Evolutionary conservation across 2,329 filamentous ascomycete genomes (phyloP).

Genomic region (Alternaria postmessia): DNA sequence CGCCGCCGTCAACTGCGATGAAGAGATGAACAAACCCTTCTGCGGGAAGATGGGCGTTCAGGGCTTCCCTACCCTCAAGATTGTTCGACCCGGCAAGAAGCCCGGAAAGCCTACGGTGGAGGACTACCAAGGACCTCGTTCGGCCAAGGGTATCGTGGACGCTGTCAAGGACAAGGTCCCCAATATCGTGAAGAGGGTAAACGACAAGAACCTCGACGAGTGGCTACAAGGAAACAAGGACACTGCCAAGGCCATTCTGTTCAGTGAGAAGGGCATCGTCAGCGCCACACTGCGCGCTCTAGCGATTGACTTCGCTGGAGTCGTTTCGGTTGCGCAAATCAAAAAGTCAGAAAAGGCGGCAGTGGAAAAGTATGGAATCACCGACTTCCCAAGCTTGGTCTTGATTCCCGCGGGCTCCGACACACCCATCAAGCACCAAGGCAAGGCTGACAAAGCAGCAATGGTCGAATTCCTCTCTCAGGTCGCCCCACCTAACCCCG

Average conservation of each 20-base stretch:
- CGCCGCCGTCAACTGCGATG: slow-evolving; percentile 93
- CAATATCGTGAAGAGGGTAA: slow-evolving; percentile 84
- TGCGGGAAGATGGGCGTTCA: slow-evolving; percentile 87
- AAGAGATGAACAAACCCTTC: slow-evolving; percentile 87
- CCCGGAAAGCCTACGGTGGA: slow-evolving; percentile 80
- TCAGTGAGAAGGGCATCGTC: slow-evolving; percentile 90
- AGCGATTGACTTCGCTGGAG: slow-evolving; percentile 88
- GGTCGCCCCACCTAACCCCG: slow-evolving; percentile 79
- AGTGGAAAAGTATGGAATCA: slow-evolving; percentile 77
- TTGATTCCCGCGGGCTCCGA: slow-evolving; percentile 76
- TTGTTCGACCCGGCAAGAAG: slow-evolving; percentile 85
- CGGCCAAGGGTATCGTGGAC: slow-evolving; percentile 86
- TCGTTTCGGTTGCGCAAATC: slow-evolving; percentile 81
- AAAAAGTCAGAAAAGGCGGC: slow-evolving; percentile 79
- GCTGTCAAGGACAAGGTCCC: slow-evolving; percentile 86
- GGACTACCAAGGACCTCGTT: slow-evolving; percentile 86
- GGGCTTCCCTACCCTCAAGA: slow-evolving; percentile 96
- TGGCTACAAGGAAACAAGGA: slow-evolving; percentile 76
- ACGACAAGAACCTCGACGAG: slow-evolving; percentile 77
- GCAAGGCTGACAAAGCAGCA: slow-evolving; percentile 83
- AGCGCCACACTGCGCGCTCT: slow-evolving; percentile 83
- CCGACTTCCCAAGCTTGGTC: slow-evolving; percentile 80
- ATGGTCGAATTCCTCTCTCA: slow-evolving; percentile 86
- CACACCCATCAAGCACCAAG: slow-evolving; percentile 76
- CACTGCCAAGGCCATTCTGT: slow-evolving; percentile 84